Conservation (phyloP, 75 land plant species). For the Pinus taeda region DNA sequence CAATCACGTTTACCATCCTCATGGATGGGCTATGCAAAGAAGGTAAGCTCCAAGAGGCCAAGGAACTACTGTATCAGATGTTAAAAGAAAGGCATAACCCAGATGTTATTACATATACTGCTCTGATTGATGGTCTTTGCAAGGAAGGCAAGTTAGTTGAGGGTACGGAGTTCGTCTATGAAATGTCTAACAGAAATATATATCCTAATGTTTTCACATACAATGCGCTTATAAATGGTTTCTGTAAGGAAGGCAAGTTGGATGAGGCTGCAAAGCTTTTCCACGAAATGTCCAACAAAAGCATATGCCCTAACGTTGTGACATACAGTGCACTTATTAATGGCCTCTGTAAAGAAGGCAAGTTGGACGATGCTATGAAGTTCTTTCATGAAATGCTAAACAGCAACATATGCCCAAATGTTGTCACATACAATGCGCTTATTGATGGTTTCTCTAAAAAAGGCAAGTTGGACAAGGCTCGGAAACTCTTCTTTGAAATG, state of each 20-base stretch:
- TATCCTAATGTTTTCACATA: conserved; percentile 40
- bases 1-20: conserved; percentile 47
- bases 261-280: conserved; percentile 34
- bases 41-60: conserved; percentile 31
- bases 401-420: conserved; percentile 43
- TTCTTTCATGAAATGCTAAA: conserved; percentile 52
- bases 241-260: conserved; percentile 45
- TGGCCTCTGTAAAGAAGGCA: conserved; percentile 40
- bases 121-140: conserved; percentile 75
- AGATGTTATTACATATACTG: conserved; percentile 66
- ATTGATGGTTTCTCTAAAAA: conserved; percentile 42
- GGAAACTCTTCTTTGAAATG: conserved; percentile 32
- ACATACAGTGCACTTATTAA: conserved; percentile 51
- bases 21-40: conserved; percentile 48
- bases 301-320: conserved; percentile 38
- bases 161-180: conserved; percentile 45
- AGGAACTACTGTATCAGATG: conserved; percentile 28
- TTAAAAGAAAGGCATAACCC: conserved; percentile 41
- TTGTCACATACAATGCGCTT: conserved; percentile 23
- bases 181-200: conserved; percentile 34
- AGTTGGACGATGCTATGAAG: conserved; percentile 45
- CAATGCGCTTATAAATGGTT: conserved; percentile 29
- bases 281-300: conserved; percentile 37
- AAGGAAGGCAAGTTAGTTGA: conserved; percentile 46
- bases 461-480: conserved; percentile 36